Percentiles rank a stretch among this genome's conserved stretches.
These are phyloP conservation scores for Aspergillus nidulans DNA, from an alignment of 495 filamentous ascomycete species.

Conservation along the genomic window DNA sequence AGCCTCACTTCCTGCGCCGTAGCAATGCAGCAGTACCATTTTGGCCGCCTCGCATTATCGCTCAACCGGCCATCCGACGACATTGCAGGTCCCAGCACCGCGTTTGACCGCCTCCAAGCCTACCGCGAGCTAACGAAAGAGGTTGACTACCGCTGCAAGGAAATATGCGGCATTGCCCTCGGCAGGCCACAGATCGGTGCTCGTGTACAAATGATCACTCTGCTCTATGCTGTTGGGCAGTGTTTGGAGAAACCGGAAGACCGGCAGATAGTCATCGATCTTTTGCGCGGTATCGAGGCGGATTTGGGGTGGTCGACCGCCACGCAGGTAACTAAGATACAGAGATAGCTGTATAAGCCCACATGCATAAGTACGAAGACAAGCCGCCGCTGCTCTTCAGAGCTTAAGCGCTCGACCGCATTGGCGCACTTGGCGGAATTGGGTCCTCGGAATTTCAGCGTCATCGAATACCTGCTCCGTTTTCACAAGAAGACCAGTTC, in stretches of 20 bases:
- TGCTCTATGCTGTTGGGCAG: slow-evolving; percentile 38
- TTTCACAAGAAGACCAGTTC: no score
- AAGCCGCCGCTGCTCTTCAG: no score
- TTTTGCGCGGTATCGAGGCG: slow-evolving; percentile 35
- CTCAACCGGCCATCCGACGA: slow-evolving; percentile 37
- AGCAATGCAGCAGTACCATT: slow-evolving; percentile 41
- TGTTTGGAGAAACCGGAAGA: slow-evolving; percentile 33
- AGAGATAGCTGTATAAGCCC: no score
- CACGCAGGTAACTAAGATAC: slow-evolving; percentile 29
- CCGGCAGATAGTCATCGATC: slow-evolving; percentile 33
- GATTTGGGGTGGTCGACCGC: slow-evolving; percentile 38
- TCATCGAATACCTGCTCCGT: no score
- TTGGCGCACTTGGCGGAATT: no score
- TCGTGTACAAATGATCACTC: slow-evolving; percentile 34
- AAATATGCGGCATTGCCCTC: slow-evolving; percentile 37
- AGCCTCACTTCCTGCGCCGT: slow-evolving; percentile 31
- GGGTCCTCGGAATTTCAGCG: no score
- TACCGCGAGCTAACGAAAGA: slow-evolving; percentile 43
- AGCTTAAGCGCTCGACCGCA: no score
- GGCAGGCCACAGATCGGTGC: slow-evolving; percentile 33
- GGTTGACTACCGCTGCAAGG: slow-evolving; percentile 37
- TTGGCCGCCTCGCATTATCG: slow-evolving; percentile 34
- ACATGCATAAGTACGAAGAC: no score
- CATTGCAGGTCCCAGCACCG: slow-evolving; percentile 31
- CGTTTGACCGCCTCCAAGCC: slow-evolving; percentile 38